phyloP scores from a whole-genome alignment of 2,329 filamentous ascomycete species.

The Dissoconium aciculare region DNA sequence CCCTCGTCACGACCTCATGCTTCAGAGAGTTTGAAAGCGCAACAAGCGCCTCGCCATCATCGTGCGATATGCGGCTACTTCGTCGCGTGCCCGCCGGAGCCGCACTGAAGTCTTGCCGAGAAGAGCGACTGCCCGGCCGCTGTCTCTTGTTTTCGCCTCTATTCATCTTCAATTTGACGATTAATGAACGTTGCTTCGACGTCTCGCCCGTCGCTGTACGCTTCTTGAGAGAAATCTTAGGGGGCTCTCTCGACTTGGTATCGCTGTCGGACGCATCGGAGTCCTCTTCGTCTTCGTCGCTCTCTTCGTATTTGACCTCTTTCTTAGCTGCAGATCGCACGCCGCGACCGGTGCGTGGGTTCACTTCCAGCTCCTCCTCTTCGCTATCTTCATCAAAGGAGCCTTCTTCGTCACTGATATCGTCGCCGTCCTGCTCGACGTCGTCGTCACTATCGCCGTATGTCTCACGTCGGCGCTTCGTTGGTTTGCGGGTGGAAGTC shows the following conservation, averaged over 20 bases:
- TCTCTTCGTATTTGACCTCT: constrained; percentile 41
- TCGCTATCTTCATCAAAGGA: constrained; percentile 29
- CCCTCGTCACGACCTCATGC: constrained; percentile 39
- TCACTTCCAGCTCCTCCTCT: constrained; percentile 36
- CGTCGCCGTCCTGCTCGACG: constrained; percentile 25
- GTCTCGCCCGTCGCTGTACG: too few relatives aligned
- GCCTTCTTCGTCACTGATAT: constrained; percentile 28
- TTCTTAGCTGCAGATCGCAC: constrained; percentile 43
- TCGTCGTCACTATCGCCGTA: constrained; percentile 34
- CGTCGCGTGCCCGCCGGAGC: constrained; percentile 29
- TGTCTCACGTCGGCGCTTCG: constrained; percentile 23
- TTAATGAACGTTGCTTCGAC: constrained; percentile 8
- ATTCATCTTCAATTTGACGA: constrained; percentile 30
- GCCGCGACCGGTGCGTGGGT: constrained; percentile 40
- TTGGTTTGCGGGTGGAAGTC: constrained; percentile 14
- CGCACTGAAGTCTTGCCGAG: constrained; percentile 23
- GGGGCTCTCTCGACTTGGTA: neutral
- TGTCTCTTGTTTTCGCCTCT: constrained; percentile 21
- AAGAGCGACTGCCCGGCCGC: constrained; percentile 27
- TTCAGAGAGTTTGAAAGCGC: constrained; percentile 45
- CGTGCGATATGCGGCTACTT: constrained; percentile 45
- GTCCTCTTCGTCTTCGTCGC: constrained; percentile 30
- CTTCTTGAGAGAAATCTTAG: constrained; percentile 1
- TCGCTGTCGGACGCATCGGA: constrained; percentile 11
- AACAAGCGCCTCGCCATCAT: constrained; percentile 40